These are phyloP conservation scores for Brettanomyces bruxellensis DNA, from an alignment of 805 yeast species.

Conservation along the genomic window DNA sequence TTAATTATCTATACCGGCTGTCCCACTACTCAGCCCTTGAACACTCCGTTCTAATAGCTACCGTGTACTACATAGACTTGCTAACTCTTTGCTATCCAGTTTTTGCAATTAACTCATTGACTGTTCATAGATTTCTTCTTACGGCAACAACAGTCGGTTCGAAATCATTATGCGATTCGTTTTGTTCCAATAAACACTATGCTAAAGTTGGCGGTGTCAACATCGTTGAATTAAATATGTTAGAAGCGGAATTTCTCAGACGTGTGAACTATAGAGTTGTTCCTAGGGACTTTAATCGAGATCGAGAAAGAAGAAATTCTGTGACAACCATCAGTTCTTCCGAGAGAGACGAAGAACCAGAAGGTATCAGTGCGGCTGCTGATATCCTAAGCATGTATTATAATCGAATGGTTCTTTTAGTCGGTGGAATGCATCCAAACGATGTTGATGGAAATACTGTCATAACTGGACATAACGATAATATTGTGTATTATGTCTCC, in stretches of 20 bases:
- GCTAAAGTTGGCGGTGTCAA: constrained; percentile 95
- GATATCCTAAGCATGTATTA: constrained; percentile 38
- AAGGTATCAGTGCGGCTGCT: neutral
- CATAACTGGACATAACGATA: constrained; percentile 23
- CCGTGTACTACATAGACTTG: constrained; percentile 87
- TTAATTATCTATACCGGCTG: constrained; percentile 66
- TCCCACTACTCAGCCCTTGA: constrained; percentile 81
- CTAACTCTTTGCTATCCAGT: constrained; percentile 67
- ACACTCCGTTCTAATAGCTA: constrained; percentile 68
- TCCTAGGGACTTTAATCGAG: constrained; percentile 39
- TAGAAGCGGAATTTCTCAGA: constrained; percentile 80
- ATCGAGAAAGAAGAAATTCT: constrained; percentile 19
- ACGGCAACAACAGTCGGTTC: constrained; percentile 89
- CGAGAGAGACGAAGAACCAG: neutral
- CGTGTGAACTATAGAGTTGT: constrained; percentile 73
- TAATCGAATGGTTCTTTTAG: constrained; percentile 37
- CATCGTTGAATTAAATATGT: constrained; percentile 68
- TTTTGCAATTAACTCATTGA: constrained; percentile 80
- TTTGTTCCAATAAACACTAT: constrained; percentile 88
- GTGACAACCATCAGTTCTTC: constrained; percentile 12
- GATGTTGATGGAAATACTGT: constrained; percentile 8
- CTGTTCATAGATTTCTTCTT: constrained; percentile 84
- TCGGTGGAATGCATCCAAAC: constrained; percentile 26
- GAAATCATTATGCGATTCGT: constrained; percentile 87
- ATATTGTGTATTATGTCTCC: constrained; percentile 10